Evolutionary conservation across 2,329 filamentous ascomycete genomes (phyloP).

Genomic region (Penicillium janthinellum): DNA sequence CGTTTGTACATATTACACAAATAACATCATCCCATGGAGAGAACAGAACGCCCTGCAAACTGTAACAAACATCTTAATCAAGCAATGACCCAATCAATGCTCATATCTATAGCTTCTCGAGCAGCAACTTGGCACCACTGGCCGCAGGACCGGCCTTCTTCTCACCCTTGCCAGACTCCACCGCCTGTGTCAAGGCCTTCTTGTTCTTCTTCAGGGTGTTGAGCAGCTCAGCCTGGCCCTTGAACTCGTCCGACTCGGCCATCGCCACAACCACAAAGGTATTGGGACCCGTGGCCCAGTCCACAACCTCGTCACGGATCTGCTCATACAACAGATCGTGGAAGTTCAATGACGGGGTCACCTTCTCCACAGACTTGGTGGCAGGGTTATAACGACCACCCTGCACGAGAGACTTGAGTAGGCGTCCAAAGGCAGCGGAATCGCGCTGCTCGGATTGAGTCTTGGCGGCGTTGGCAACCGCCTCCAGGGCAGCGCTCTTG

Average conservation of each 20-base stretch:
- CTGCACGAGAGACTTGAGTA: slow-evolving; percentile 88
- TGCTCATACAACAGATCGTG: slow-evolving; percentile 77
- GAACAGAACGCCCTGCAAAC: background rate
- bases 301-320: slow-evolving; percentile 72
- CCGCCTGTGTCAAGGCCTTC: slow-evolving; percentile 63
- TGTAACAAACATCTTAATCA: background rate
- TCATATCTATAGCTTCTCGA: slow-evolving; percentile 42
- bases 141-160: slow-evolving; percentile 45
- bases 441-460: slow-evolving; percentile 56
- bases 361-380: slow-evolving; percentile 68
- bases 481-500: slow-evolving; percentile 72
- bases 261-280: slow-evolving; percentile 84
- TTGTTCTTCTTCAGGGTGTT: slow-evolving; percentile 72
- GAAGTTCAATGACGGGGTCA: slow-evolving; percentile 78
- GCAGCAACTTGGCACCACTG: slow-evolving; percentile 48
- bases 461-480: slow-evolving; percentile 57
- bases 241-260: slow-evolving; percentile 73
- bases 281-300: slow-evolving; percentile 84
- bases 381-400: slow-evolving; percentile 82
- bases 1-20: slow-evolving; percentile 9
- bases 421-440: slow-evolving; percentile 69
- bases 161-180: slow-evolving; percentile 58
- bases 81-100: slow-evolving; percentile 1
- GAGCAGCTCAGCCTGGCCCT: slow-evolving; percentile 65
- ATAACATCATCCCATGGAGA: background rate